Evolutionary conservation across 257 asterid genomes (phyloP).

Genomic region (Solanum bukasovii): DNA sequence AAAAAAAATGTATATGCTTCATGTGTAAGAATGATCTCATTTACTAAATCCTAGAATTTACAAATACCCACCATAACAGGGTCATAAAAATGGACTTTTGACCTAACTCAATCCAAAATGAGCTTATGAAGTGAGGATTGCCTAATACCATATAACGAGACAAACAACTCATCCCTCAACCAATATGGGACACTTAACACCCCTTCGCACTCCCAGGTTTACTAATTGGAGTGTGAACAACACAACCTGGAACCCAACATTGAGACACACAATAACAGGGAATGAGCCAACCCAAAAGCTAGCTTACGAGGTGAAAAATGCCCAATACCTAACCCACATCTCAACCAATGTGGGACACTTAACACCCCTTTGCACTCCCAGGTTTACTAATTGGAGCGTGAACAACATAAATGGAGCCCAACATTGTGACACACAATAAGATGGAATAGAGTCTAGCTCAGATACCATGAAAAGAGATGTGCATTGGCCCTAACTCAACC

Average conservation of each 20-base stretch:
- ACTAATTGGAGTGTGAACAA: background rate
- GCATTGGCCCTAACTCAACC: background rate
- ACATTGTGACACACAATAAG: background rate
- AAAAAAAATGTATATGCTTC: background rate
- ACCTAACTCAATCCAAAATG: background rate
- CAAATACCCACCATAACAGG: background rate
- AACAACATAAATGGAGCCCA: background rate
- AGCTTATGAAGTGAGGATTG: background rate
- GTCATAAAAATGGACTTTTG: background rate
- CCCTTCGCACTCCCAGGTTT: background rate
- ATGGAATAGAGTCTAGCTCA: background rate
- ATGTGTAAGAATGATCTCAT: background rate
- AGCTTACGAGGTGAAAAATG: background rate
- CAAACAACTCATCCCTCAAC: background rate
- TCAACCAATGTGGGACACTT: background rate
- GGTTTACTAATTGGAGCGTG: background rate
- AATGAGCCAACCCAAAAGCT: background rate
- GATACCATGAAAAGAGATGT: background rate
- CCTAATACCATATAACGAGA: background rate
- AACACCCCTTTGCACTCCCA: background rate
- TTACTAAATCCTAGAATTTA: background rate
- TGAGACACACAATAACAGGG: background rate
- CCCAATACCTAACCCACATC: background rate
- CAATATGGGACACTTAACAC: background rate
- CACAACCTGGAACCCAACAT: background rate